A percentile compares a stretch with the other conserved stretches of the same genome.
Conservation (phyloP, 2,329 filamentous ascomycete genomes). For the Colletotrichum sp. region DNA sequence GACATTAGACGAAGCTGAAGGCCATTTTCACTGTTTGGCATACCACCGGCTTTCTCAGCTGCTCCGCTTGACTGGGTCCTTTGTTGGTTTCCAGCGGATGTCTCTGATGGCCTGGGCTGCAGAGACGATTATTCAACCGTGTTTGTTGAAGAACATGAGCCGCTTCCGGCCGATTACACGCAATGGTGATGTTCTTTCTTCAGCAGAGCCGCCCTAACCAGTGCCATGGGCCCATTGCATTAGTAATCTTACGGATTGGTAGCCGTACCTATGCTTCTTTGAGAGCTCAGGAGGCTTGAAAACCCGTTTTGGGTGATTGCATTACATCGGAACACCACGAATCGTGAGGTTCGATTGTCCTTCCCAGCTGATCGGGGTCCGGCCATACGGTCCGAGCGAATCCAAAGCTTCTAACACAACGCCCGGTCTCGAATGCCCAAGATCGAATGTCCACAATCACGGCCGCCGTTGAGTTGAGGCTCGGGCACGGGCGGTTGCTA, state of each 20-base stretch:
- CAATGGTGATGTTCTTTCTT: not conserved
- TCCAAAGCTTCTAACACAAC: not conserved
- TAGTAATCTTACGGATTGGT: not conserved
- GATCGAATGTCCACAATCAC: not conserved
- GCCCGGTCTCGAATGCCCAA: not conserved
- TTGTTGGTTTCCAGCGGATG: not conserved
- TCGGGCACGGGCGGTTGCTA: not conserved
- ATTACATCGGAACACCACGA: not conserved
- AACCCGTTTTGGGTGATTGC: not conserved
- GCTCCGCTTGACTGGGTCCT: not conserved
- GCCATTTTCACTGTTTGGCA: not conserved
- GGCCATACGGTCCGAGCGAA: not conserved
- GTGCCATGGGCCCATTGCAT: not conserved
- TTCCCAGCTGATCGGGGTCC: not conserved
- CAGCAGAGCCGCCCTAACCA: not conserved
- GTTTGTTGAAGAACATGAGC: not conserved
- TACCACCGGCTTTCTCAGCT: not conserved
- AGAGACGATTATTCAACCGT: not conserved
- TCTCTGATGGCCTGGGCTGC: not conserved
- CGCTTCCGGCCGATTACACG: not conserved
- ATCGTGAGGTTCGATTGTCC: not conserved
- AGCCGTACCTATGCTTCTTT: not conserved
- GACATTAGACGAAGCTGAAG: conserved; percentile 5
- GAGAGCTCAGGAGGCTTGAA: not conserved
- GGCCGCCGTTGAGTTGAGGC: conserved; percentile 2